Percentiles rank a stretch among this genome's conserved stretches.
Conservation (phyloP, 192 early-diverging fungal genomes). For the Coemansia sp. region DNA sequence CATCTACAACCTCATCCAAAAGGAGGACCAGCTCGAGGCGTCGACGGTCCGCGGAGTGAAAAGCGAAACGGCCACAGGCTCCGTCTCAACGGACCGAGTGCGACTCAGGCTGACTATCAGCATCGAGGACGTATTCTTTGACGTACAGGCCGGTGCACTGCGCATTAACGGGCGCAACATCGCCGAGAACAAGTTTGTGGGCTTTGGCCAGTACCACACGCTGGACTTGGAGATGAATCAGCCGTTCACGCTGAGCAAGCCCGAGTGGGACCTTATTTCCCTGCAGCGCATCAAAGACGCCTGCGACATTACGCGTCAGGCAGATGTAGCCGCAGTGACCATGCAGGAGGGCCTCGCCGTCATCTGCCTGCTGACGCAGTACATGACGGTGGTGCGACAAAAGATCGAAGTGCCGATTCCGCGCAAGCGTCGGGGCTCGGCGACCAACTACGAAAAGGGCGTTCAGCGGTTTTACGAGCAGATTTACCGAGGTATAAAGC, state of each 20-base stretch:
- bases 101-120: conserved; percentile 81
- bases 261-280: conserved; percentile 93
- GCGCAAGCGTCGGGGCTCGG: conserved; percentile 90
- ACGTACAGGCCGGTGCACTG: conserved; percentile 82
- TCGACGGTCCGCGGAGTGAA: conserved; percentile 91
- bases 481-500: conserved; percentile 83
- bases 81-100: conserved; percentile 80
- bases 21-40: conserved; percentile 85
- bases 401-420: conserved; percentile 91
- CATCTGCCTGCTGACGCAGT: conserved; percentile 89
- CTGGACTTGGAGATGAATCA: conserved; percentile 91
- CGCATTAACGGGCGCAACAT: conserved; percentile 88
- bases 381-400: conserved; percentile 95
- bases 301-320: conserved; percentile 86
- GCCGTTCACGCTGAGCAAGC: conserved; percentile 86
- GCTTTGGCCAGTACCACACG: conserved; percentile 93
- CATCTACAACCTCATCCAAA: conserved; percentile 84
- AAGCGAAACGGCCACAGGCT: conserved; percentile 85
- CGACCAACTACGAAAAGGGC: conserved; percentile 91
- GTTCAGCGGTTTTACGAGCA: conserved; percentile 89
- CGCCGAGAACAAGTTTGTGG: conserved; percentile 87
- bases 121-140: conserved; percentile 89
- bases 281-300: conserved; percentile 87
- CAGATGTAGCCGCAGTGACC: conserved; percentile 92
- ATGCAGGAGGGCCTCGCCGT: conserved; percentile 91